Percentiles rank a stretch among this genome's conserved stretches.
Conservation (phyloP, 768 basidiomycete species). For the Dioszegia hungarica region DNA sequence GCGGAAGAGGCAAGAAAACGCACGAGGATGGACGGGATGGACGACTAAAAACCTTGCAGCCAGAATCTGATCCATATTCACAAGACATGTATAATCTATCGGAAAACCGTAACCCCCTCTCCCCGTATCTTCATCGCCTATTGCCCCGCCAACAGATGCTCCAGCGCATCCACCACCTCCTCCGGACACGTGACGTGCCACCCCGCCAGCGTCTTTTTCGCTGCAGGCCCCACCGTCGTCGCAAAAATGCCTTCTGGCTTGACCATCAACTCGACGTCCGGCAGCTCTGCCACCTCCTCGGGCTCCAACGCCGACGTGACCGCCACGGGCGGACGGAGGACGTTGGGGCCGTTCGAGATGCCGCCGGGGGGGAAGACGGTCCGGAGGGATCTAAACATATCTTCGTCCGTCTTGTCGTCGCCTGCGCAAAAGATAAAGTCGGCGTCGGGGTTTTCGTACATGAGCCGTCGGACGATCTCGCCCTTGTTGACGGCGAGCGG, state of each 20-base stretch:
- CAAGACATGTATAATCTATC: neutral
- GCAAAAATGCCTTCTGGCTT: slow-evolving; percentile 73
- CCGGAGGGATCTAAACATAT: slow-evolving; percentile 92
- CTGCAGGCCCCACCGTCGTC: slow-evolving; percentile 81
- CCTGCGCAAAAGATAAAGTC: slow-evolving; percentile 97
- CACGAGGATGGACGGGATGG: slow-evolving; percentile 54
- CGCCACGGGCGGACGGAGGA: slow-evolving; percentile 55
- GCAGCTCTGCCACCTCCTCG: slow-evolving; percentile 43
- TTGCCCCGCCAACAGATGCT: slow-evolving; percentile 21
- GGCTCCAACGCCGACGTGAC: slow-evolving; percentile 51
- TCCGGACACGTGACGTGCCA: slow-evolving; percentile 89
- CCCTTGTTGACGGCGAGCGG: slow-evolving; percentile 97
- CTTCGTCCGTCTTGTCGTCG: slow-evolving; percentile 99
- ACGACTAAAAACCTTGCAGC: neutral
- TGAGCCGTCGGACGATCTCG: slow-evolving; percentile 90
- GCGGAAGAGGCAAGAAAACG: slow-evolving; percentile 50
- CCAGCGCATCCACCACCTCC: slow-evolving; percentile 77
- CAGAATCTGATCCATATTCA: neutral
- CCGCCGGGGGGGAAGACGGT: slow-evolving; percentile 55
- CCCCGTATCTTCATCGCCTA: neutral
- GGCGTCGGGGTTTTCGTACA: slow-evolving; percentile 88
- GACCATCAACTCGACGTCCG: slow-evolving; percentile 61
- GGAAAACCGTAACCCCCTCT: neutral
- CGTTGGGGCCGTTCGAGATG: slow-evolving; percentile 44
- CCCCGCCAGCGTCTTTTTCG: slow-evolving; percentile 78